Base-by-base conservation (phyloP, 345 rosid species). In the Punica granatum region DNA sequence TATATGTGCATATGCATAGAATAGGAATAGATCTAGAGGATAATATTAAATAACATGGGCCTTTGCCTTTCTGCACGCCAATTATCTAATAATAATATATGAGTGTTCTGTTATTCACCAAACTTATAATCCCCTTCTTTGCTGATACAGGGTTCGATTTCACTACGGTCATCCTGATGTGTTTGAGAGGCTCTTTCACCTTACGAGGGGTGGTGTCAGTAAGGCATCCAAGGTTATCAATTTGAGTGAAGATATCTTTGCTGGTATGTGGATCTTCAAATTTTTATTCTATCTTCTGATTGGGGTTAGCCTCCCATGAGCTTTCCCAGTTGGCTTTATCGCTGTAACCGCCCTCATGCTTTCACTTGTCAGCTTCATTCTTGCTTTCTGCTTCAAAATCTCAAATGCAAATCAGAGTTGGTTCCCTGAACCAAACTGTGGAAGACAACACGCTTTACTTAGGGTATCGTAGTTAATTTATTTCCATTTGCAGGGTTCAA, bases 91-190 rank as follows among this genome's bases (percentile, higher is more conserved):
- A n/a, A 11, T 51, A 51, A n/a, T 9, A 7, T 51, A 51, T 51
- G 58, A 51, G 0, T 51, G 28, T 51, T 60, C 54, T 8, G 31
- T n/a, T 23, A n/a, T 35, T 36, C 48, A 23, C 19, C 14, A 8
- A 10, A 21, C 28, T 39, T 63, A 3, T 19, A 37, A 10, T 37
- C 32, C 36, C 23, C 23, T 37, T 63, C 15, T 39, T n/a, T 63
- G 46, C 41, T 64, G 58, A 56, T 72, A 53, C 69, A 95, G 99
- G 92, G 99, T 95, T 60, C 98, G 99, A 63, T 95, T 95, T 78
- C 99, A 95, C 71, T 95, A 95, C 79, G 99, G 98, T 67, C 99
- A 95, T 80, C 99, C 99, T 2, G 99, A 95, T 87, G 97, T 95
- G 42, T 95, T 95, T 63, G 99, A 95, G 77, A 85, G 99, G 84